Evolutionary conservation across 768 basidiomycete species (phyloP), one percentile per base, ranked within the genome.

Genomic region (Naganishia vaughanmartiniae): DNA sequence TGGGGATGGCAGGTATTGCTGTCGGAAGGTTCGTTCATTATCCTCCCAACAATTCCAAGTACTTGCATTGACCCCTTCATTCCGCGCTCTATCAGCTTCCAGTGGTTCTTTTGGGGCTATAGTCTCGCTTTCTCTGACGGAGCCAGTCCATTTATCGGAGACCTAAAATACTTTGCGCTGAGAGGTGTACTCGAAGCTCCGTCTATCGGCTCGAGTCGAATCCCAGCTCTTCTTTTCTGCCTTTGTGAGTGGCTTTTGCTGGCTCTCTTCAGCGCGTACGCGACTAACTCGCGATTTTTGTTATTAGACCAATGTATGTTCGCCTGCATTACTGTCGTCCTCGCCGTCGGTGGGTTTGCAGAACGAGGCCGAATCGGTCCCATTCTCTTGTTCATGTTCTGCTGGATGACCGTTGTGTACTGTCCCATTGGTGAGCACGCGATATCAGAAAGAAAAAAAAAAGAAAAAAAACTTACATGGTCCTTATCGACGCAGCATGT

Each of bases 361-460:
- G 93, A 94, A 81, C 89, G 92, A 68, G 90, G 91, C 1, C 86
- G 91, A 56, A 86, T 94, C 42, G 83, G 91, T 6, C 92, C 92
- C 0, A 75, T 81, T 55, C 87, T 93, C 85, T 83, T 91, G 26
- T 87, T 94, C 77, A 85, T 87, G 4, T 93, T 93, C 81, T 72
- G 88, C 66, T 96, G 92, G 93, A 83, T 88, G 77, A 93, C 92
- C 7, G 73, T 93, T 65, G 91, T 93, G 21, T 93, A 93, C 80
- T 91, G 90, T 75, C 91, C 91, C 11, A 84, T 94, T 70, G 92
- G 60, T 63, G 42, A 63, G 60, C 91, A 36, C 89, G 86, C 79
- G 42, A 2, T 42, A 15, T 11, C 42, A 9, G 36, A 9, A 42
- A 42, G 14, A 42, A 42, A 7, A 2, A 42, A 42, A 42, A 42